These are phyloP conservation scores for Mimosa pudica DNA, from an alignment of 306 rosid species.

Conservation along the genomic window DNA sequence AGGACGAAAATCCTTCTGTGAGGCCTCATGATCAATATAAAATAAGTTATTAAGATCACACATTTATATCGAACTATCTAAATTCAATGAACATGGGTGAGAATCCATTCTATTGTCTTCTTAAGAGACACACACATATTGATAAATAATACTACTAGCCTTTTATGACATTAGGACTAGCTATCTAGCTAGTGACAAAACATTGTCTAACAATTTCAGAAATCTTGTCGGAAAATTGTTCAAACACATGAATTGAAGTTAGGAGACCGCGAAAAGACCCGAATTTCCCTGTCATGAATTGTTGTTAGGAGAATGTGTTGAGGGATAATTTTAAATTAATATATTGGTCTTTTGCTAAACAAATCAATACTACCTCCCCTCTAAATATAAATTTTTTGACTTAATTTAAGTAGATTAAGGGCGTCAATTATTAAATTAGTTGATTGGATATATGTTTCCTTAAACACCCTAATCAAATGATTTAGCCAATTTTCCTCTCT, in stretches of 20 bases:
- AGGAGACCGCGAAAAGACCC: slow-evolving; percentile 25
- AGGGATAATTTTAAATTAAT: not conserved
- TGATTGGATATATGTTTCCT: no score
- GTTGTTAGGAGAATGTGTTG: not conserved
- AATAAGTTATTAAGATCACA: not conserved
- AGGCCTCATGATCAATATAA: not conserved
- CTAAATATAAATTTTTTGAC: no score
- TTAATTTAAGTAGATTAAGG: no score
- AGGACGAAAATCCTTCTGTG: not conserved
- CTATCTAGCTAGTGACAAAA: slow-evolving; percentile 32
- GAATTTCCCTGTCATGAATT: not conserved
- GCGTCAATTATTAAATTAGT: no score
- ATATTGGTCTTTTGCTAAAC: not conserved
- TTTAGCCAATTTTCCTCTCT: no score
- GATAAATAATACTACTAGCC: not conserved
- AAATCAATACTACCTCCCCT: no score
- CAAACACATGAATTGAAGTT: slow-evolving; percentile 32
- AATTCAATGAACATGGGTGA: slow-evolving; percentile 33
- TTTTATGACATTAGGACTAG: not conserved
- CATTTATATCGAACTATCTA: not conserved
- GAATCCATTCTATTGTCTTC: slow-evolving; percentile 20
- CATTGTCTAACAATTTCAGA: not conserved
- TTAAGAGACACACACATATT: not conserved
- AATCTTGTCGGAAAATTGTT: slow-evolving; percentile 23
- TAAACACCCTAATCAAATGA: no score